Evolutionary conservation across 169 alveolate genomes (phyloP), one percentile per base, ranked within the genome.

Genomic region (Hepatocystis sp.): DNA sequence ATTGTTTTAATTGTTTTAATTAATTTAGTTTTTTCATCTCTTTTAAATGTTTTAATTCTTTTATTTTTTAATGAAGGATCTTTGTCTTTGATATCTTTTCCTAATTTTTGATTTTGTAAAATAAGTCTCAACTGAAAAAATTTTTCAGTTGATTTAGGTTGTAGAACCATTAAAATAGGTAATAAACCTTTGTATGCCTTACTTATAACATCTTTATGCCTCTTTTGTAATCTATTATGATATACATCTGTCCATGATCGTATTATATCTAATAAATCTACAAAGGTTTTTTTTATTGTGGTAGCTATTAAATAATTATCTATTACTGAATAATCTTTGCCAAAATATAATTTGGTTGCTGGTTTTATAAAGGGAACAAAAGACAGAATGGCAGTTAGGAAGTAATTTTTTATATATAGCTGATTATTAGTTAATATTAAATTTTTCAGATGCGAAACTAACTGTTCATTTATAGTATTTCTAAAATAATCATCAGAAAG

Each of bases 291-390:
- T 13, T 58, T 25, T 32, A 76, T 23, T n/a, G 56, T 55, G 8
- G 4, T 21, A 4, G 40, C 40, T 44, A 76, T n/a, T 21, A n/a
- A n/a, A n/a, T 76, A 30, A 23, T 10, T 0, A 44, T 21, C 58
- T 56, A 36, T 7, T 1, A 21, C 23, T 2, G 15, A 2, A 63
- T 76, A 76, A 15, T 11, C 30, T 10, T 76, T 56, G 13, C 55
- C 65, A 55, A 42, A 76, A 34, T 58, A 76, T 44, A 76, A 58
- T 58, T 76, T 76, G 39, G 58, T 21, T 44, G 88, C 88, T 27
- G 88, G 88, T 34, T 76, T 76, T 28, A 76, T 76, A 36, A 76
- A 76, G 0, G 88, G 78, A 23, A 36, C 30, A 36, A 76, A 46
- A 23, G 88, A 15, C 46, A 76, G 7, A 40, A 76, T 15, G 27